Percentiles rank a stretch among this genome's conserved stretches.
Conservation (phyloP, 129 eudicot species). For the Centrapalus pauciflorus region DNA sequence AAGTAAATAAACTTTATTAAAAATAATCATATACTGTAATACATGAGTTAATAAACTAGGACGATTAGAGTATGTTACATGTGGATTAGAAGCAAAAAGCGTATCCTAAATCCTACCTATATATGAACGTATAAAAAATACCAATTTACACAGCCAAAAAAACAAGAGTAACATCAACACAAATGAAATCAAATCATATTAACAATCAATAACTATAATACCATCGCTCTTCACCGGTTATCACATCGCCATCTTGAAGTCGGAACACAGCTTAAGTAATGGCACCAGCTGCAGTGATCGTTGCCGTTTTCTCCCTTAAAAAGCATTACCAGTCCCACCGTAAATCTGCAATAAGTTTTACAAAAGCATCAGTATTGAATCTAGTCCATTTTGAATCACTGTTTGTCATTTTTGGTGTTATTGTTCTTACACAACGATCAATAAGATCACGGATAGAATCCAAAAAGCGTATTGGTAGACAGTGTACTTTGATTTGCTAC, state of each 20-base stretch:
- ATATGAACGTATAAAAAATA: constrained; percentile 17
- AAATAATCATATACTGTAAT: too few species aligned
- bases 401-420: too few species aligned
- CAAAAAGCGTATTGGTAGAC: constrained; percentile 51
- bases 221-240: constrained; percentile 22
- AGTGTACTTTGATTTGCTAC: constrained; percentile 53
- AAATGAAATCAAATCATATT: constrained; percentile 2
- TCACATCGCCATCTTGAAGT: constrained; percentile 81
- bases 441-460: constrained; percentile 41
- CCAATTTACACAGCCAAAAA: constrained; percentile 18
- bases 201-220: background rate
- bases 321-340: constrained; percentile 65
- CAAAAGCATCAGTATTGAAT: background rate
- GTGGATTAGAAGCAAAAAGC: constrained; percentile 22
- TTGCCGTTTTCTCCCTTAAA: constrained; percentile 73
- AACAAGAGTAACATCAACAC: background rate
- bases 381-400: background rate
- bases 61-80: constrained; percentile 10
- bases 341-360: constrained; percentile 42
- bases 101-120: constrained; percentile 25
- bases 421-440: constrained; percentile 68
- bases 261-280: constrained; percentile 72
- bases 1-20: too few species aligned
- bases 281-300: constrained; percentile 90
- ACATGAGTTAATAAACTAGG: too few species aligned